Evolutionary conservation across 345 rosid species (phyloP), one percentile per base, ranked within the genome.

Genomic region (Ailanthus altissimus): DNA sequence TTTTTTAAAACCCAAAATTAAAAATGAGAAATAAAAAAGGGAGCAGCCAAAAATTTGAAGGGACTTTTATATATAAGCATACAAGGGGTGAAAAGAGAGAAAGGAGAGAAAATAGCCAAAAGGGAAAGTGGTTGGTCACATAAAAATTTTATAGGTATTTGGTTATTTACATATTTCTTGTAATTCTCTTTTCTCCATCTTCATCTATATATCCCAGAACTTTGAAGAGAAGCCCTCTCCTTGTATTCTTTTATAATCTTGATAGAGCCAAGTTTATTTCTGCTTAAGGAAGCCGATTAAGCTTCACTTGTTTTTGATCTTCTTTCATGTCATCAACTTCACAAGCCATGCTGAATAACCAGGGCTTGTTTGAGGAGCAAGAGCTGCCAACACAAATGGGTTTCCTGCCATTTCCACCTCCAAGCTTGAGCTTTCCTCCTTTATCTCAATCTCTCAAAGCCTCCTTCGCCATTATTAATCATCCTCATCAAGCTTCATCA

Each of bases 341-440:
- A 40, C 86, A 91, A 73, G 87, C 83, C 70, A 82, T 85, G 83
- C 73, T 80, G 67, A 3, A 32, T 32, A 83, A 79, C 83, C 89
- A 84, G 45, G 84, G 91, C 65, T 84, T 88, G 81, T 85, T 89
- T 71, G 93, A 90, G 77, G 94, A 88, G 46, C 85, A 89, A 63
- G 89, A 78, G 75, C 79, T 77, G 75, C 67, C 81, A 20, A 38
- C 92, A 58, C 90, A 88, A 70, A 78, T 90, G 83, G 92, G 89
- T 80, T 90, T 89, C 81, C 83, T 90, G 80, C 62, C 86, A 77
- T 89, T 88, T 75, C 84, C 38, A 32, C 38, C 90, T 75, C 80
- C 74, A 77, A 80, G 79, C 80, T 16, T 85, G 78, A 59, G 50
- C 65, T 83, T 69, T 57, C 78, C 84, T 77, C 81, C 84, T 38